Base-by-base conservation (phyloP, 2,329 filamentous ascomycete genomes). In the Leptographium wingfieldii region DNA sequence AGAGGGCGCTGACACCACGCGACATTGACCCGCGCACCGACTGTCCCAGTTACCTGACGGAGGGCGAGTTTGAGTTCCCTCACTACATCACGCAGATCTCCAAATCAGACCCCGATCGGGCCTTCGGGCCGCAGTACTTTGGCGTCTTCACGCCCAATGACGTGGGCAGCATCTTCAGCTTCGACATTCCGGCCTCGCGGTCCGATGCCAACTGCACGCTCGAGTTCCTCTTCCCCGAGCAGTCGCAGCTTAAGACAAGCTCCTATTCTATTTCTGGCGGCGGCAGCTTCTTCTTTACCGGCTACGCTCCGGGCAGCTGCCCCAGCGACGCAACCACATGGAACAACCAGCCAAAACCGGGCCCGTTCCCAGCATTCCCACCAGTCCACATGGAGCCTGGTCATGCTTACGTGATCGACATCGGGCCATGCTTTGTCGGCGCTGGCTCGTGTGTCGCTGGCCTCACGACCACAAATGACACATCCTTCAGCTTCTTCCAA, bases 201-300 rank as follows among this genome's bases (percentile, higher is more conserved):
- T 61, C 68, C 46, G 72, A 73, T 61, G 74, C 73, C 62, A 74
- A 70, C 38, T 80, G 77, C 70, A 75, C 72, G 5, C 66, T 79
- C n/a, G 68, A 74, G 60, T 78, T 80, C 68, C 66, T 75, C 46
- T 71, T 79, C 62, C 77, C 77, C 0, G 62, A 60, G 27, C 65
- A 64, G 63, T 61, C 65, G 16, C 68, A 72, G 63, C 68, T 75
- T 7, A 62, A 63, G 46, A 71, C 69, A 3, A 72, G 71, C 51
- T 64, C 55, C 29, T 77, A 65, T 66, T 67, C 58, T n/a, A 68
- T 73, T 58, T 65, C 67, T 3, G 72, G 73, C 19, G 66, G 66
- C 2, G 77, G 77, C 11, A 70, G 63, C 14, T 70, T 72, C 63
- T 59, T 66, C 59, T 71, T 72, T 63, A 66, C 61, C 19, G 57